Evolutionary conservation across 2,329 filamentous ascomycete genomes (phyloP).

Genomic region (Trichoderma arundinaceum): DNA sequence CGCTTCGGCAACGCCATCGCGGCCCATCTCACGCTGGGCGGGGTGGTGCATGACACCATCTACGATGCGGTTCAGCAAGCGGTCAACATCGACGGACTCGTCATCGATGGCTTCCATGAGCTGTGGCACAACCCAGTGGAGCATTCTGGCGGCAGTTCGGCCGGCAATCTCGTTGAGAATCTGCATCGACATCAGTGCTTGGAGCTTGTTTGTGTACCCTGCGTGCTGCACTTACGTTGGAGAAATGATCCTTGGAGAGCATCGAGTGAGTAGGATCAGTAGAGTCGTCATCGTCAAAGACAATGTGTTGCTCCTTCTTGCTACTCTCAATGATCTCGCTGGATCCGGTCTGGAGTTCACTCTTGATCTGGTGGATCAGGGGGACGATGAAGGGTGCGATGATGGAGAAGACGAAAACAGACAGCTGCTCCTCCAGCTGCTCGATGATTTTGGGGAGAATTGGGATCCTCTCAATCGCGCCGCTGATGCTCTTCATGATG

Average conservation of each 20-base stretch:
- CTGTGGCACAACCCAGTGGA: slow-evolving; percentile 88
- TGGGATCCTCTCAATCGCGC: slow-evolving; percentile 83
- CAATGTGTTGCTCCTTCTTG: slow-evolving; percentile 80
- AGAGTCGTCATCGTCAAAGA: slow-evolving; percentile 78
- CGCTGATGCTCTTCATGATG: slow-evolving; percentile 77
- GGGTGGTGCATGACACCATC: slow-evolving; percentile 87
- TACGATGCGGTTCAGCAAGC: slow-evolving; percentile 77
- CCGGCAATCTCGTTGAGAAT: slow-evolving; percentile 88
- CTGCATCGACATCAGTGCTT: slow-evolving; percentile 38
- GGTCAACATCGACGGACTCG: slow-evolving; percentile 69
- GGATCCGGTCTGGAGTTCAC: slow-evolving; percentile 83
- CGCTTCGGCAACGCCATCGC: slow-evolving; percentile 74
- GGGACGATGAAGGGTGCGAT: slow-evolving; percentile 88
- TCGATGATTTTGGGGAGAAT: slow-evolving; percentile 84
- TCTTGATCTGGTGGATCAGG: slow-evolving; percentile 84
- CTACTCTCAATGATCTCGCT: slow-evolving; percentile 87
- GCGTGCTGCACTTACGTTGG: slow-evolving; percentile 62
- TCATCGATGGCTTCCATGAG: slow-evolving; percentile 89
- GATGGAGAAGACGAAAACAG: slow-evolving; percentile 87
- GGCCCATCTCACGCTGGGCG: slow-evolving; percentile 71
- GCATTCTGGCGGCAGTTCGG: slow-evolving; percentile 75
- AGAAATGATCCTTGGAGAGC: slow-evolving; percentile 95
- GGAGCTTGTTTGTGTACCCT: not conserved
- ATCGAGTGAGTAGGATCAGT: slow-evolving; percentile 92
- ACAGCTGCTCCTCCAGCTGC: slow-evolving; percentile 85